Base-by-base conservation (phyloP, 768 basidiomycete genomes). In the Neoboletus brunneissimus region DNA sequence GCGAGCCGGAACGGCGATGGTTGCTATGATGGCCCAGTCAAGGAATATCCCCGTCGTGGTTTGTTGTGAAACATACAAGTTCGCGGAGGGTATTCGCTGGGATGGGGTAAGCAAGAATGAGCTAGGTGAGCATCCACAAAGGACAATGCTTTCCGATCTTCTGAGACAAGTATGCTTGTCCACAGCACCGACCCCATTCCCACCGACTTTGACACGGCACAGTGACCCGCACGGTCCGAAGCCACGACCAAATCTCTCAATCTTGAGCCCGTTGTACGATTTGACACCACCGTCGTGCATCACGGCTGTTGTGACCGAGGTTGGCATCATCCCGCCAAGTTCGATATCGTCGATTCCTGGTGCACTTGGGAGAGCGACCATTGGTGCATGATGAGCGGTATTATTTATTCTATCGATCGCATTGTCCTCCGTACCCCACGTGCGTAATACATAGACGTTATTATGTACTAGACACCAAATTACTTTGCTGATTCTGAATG, bases 1-100 rank as follows among this genome's bases (percentile, higher is more conserved):
- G 12, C 82, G 97, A 49, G 93, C 94, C 0, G 97, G 97, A 27
- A 98, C 95, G 4, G 96, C 96, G 0, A 81, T 94, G 64, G 93
- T 98, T 7, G 92, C 95, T 2, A 96, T 98, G 95, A 86, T 98
- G 80, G 91, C 93, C 1, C 92, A 91, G 71, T 84, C 85, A 46
- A 83, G 88, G 64, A 87, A 86, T 23, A 89, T 98, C 0, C 96
- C 97, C 5, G 94, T 98, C 8, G 84, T 99, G 35, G 94, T 97
- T 25, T 98, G 94, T 61, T 97, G 95, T 64, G 97, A 98, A 74
- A 99, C 97, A 5, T 98, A 98, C 77, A 99, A 99, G 72, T 98
- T 95, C 66, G 90, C 91, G 18, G 96, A 98, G 64, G 85, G 85
- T 34, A 88, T 98, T 29, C 87, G 91, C 72, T 77, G 98, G 53